Conservation (phyloP, 73 alveolate genomes). For the Uronychia binucleata region DNA sequence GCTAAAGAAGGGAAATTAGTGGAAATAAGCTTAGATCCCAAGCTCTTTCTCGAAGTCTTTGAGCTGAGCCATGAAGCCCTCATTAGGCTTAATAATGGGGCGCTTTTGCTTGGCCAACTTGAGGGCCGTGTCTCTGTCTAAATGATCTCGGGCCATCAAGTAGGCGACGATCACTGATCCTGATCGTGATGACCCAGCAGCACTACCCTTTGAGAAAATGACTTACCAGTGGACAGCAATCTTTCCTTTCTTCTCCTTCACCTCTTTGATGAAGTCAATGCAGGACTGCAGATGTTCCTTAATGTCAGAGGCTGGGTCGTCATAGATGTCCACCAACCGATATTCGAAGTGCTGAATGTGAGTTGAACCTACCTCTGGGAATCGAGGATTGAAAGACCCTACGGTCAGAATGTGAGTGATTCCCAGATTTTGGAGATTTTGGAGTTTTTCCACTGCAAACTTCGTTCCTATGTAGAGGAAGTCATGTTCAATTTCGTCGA, state of each 20-base stretch:
- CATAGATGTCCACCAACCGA: background rate
- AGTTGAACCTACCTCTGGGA: background rate
- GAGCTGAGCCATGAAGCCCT: slow-evolving; percentile 61
- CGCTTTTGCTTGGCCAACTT: slow-evolving; percentile 13
- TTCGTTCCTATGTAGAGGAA: background rate
- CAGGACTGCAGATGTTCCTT: background rate
- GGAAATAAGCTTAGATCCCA: too few relatives aligned
- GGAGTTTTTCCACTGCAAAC: background rate
- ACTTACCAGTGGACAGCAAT: background rate
- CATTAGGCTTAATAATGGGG: background rate
- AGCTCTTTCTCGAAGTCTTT: slow-evolving; percentile 48
- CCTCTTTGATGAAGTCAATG: background rate
- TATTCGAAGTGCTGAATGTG: background rate
- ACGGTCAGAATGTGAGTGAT: background rate
- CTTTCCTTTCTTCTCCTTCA: background rate
- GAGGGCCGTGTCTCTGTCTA: slow-evolving; percentile 47
- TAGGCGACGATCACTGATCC: slow-evolving; percentile 67
- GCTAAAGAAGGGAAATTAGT: too few relatives aligned
- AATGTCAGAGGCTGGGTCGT: background rate
- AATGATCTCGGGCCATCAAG: slow-evolving; percentile 58
- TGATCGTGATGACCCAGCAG: slow-evolving; percentile 80
- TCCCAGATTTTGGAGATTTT: background rate
- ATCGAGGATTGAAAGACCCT: background rate
- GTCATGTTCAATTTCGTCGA: background rate
- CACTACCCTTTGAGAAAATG: slow-evolving; percentile 47